Evolutionary conservation across 106 monocot species (phyloP).

Genomic region (Acorus calamus): DNA sequence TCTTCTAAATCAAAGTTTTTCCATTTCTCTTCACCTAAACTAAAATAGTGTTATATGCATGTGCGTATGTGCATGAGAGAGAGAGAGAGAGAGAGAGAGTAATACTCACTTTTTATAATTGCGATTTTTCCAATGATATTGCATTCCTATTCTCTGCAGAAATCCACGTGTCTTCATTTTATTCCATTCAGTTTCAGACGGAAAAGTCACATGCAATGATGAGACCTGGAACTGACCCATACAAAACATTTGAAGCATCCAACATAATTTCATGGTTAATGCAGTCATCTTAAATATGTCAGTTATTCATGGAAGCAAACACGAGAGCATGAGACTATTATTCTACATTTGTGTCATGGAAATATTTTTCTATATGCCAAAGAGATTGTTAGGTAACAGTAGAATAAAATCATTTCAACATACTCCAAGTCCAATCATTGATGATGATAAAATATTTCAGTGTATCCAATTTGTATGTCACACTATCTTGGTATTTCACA

Average conservation of each 20-base stretch:
- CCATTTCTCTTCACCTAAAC: no score
- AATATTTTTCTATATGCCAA: no score
- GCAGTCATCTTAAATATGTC: not conserved
- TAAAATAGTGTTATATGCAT: no score
- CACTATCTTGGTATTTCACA: no score
- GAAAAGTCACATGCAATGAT: constrained; percentile 93
- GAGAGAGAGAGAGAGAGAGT: not conserved
- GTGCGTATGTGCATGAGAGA: not conserved
- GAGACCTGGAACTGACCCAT: constrained; percentile 61
- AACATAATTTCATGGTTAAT: not conserved
- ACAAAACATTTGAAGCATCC: not conserved
- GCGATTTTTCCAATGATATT: constrained; percentile 99
- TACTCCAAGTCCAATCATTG: no score
- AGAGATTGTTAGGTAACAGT: no score
- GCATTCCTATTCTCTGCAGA: constrained; percentile 88
- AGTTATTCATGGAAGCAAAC: not conserved
- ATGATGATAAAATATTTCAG: no score
- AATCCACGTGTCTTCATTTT: constrained; percentile 66
- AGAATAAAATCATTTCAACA: no score
- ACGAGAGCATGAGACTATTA: no score
- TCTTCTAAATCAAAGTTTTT: no score
- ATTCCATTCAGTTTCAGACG: constrained; percentile 72
- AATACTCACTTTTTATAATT: constrained; percentile 69
- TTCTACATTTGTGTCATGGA: no score
- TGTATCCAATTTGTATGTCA: no score